Evolutionary conservation across 2,329 filamentous ascomycete species (phyloP).

Genomic region (Colletotrichum trifolii): DNA sequence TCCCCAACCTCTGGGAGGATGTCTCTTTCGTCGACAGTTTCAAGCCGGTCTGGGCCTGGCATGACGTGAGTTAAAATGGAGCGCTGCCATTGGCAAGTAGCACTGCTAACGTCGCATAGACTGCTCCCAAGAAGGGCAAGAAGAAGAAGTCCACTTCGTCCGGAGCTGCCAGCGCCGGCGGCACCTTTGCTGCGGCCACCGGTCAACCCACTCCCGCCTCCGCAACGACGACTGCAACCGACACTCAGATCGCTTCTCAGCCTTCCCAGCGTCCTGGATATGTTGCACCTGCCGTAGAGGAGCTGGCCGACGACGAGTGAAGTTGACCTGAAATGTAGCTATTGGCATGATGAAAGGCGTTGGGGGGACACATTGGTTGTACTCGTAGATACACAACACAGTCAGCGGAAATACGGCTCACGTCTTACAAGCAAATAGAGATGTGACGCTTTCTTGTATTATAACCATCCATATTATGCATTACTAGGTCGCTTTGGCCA

Average conservation of each 20-base stretch:
- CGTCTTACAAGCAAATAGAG: too few species aligned
- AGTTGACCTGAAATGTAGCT: background rate
- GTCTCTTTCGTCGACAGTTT: constrained; percentile 99
- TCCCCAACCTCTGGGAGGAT: constrained; percentile 97
- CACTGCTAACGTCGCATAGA: constrained; percentile 39
- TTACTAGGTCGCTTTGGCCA: background rate
- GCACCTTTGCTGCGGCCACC: constrained; percentile 62
- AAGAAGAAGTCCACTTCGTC: constrained; percentile 55
- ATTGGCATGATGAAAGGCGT: constrained; percentile 36
- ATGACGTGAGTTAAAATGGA: constrained; percentile 74
- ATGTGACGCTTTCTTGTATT: too few species aligned
- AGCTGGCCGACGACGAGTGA: constrained; percentile 63
- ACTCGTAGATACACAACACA: constrained; percentile 26
- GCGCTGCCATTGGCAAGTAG: background rate
- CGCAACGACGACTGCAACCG: constrained; percentile 67
- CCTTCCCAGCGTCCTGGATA: constrained; percentile 55
- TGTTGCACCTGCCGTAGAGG: constrained; percentile 63
- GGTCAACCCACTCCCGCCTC: constrained; percentile 63
- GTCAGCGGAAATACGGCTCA: background rate
- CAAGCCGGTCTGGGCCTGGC: constrained; percentile 96
- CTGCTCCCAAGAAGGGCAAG: constrained; percentile 67
- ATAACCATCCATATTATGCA: background rate
- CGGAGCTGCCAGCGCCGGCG: constrained; percentile 48
- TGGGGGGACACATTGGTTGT: constrained; percentile 21
- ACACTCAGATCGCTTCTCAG: constrained; percentile 62